phyloP scores from a whole-genome alignment of 2,329 filamentous ascomycete species.

The Zymoseptoria brevis region DNA sequence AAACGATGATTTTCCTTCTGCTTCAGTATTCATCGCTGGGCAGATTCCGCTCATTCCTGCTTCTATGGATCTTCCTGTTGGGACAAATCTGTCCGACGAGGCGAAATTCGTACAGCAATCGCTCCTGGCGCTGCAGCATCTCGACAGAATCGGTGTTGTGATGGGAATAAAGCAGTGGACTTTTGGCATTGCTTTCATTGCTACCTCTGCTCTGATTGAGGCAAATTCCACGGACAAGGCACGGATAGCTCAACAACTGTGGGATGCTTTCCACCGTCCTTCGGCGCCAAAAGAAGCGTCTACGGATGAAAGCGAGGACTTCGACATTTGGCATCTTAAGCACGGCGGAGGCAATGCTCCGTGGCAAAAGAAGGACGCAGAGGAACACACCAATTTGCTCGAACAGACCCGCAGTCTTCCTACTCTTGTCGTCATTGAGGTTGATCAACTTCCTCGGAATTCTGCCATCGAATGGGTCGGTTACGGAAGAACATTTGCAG shows the following conservation, averaged over 20 bases:
- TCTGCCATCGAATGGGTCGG: slow-evolving; percentile 69
- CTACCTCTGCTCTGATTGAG: slow-evolving; percentile 31
- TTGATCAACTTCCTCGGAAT: slow-evolving; percentile 65
- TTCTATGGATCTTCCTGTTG: slow-evolving; percentile 56
- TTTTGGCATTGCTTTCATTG: slow-evolving; percentile 67
- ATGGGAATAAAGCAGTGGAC: slow-evolving; percentile 68
- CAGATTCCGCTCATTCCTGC: slow-evolving; percentile 83
- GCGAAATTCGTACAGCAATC: slow-evolving; percentile 45
- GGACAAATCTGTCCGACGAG: background rate
- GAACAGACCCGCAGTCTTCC: slow-evolving; percentile 34
- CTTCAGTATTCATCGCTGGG: slow-evolving; percentile 64
- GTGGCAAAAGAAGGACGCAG: slow-evolving; percentile 16
- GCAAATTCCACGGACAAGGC: slow-evolving; percentile 23
- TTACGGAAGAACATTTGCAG: slow-evolving; percentile 3
- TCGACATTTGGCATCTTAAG: slow-evolving; percentile 60
- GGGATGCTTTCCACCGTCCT: slow-evolving; percentile 31
- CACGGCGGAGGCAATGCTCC: slow-evolving; percentile 37
- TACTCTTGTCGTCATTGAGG: slow-evolving; percentile 66
- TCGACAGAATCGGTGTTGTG: slow-evolving; percentile 71
- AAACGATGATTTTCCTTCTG: slow-evolving; percentile 13
- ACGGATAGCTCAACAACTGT: slow-evolving; percentile 29
- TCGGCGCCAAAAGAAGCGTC: slow-evolving; percentile 33
- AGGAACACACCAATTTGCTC: slow-evolving; percentile 30
- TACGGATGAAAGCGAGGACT: slow-evolving; percentile 44
- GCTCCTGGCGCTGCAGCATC: slow-evolving; percentile 73